Base-by-base conservation (phyloP, 768 basidiomycete species). In the Termitomyces sp. region DNA sequence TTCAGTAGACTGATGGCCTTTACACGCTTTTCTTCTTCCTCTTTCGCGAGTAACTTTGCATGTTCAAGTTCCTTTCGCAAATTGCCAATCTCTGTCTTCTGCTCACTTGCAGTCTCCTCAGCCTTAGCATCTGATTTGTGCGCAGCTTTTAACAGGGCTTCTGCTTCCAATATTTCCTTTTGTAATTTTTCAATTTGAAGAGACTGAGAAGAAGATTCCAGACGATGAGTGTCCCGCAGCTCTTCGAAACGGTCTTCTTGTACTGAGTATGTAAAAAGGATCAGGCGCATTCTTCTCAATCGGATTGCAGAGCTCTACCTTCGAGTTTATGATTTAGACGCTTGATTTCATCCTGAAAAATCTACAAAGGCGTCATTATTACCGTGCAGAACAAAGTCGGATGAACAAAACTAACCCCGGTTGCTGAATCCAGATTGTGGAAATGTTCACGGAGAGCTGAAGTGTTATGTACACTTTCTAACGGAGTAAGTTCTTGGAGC, bases 21-120 rank as follows among this genome's bases (percentile, higher is more conserved):
- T 20, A 87, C 84, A 13, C 96, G 86, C 73, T 99, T 98, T 74
- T 99, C 97, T 71, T 98, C 97, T 69, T 98, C 97, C 61, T 98
- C 95, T 70, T 92, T 97, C 5, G 86, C 88, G 10, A 77, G 57
- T 20, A 75, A 76, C 63, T 85, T 87, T 3, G 81, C 73, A 48
- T 81, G 82, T 50, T 85, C 80, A 1, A 88, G 71, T 58, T 97
- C 91, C 18, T 77, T 71, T 50, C 79, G 78, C n/a, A 94, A 74
- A 18, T 77, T 79, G 2, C 81, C 79, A 0, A 87, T 72, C 43
- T 90, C 86, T 0, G 74, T 71, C 55, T 82, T 79, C 44, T 79
- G 82, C 56, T 79, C 83, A 1, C 77, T 70, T 5, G 74, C 67
- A 14, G 80, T 77, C 36, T 79, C 81, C 61, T 86, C 82, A 9